Evolutionary conservation across 257 asterid species (phyloP).

Genomic region (Linderniella brevidens): DNA sequence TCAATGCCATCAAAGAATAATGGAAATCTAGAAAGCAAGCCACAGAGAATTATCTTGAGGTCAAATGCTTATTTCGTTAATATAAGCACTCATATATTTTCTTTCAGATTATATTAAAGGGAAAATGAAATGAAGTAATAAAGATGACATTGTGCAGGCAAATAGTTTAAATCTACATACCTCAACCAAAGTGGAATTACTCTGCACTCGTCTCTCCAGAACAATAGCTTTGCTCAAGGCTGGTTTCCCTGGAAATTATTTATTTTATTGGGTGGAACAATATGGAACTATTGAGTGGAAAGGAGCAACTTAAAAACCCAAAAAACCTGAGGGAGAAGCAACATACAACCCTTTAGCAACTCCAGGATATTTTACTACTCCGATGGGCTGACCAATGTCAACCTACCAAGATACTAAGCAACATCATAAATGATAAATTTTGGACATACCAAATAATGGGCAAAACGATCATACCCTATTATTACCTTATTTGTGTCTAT

Average conservation of each 20-base stretch:
- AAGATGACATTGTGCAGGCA: too few relatives aligned
- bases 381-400: conserved; percentile 75
- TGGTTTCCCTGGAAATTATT: conserved; percentile 60
- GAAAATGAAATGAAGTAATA: too few relatives aligned
- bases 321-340: conserved; percentile 78
- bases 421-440: conserved; percentile 8
- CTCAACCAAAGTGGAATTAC: conserved; percentile 67
- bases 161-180: conserved; percentile 19
- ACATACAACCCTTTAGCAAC: conserved; percentile 90
- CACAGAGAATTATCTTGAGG: too few relatives aligned
- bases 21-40: too few relatives aligned
- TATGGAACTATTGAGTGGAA: not conserved
- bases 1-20: too few relatives aligned
- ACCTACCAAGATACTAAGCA: too few relatives aligned
- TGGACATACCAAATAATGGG: conserved; percentile 3
- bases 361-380: conserved; percentile 77
- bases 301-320: conserved; percentile 2
- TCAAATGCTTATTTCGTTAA: too few relatives aligned
- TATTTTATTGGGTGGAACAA: conserved; percentile 1
- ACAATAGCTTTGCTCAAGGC: conserved; percentile 62
- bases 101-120: too few relatives aligned
- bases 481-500: conserved; percentile 54
- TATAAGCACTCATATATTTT: too few relatives aligned
- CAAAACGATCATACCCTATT: not conserved
- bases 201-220: conserved; percentile 51